Percentiles rank a stretch among this genome's conserved stretches.
phyloP scores from a whole-genome alignment of 2,329 filamentous ascomycete genomes.

The Sporothrix pallida region DNA sequence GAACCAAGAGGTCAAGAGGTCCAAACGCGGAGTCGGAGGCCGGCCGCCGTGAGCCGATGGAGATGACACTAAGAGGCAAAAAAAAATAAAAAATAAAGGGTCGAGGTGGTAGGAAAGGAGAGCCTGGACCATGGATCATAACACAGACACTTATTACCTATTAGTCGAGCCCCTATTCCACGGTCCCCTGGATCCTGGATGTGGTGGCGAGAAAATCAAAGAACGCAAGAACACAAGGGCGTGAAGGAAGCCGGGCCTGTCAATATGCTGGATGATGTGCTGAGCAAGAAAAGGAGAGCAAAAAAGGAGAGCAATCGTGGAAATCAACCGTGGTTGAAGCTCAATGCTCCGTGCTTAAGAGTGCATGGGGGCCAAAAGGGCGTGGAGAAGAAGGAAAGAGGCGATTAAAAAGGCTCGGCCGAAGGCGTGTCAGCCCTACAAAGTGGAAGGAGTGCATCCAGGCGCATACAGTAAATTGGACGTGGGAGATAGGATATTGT shows the following conservation, averaged over 20 bases:
- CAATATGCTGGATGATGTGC: not conserved
- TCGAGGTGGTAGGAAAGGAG: not conserved
- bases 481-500: not conserved
- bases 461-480: not conserved
- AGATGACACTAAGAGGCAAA: not conserved
- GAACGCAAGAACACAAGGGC: not conserved
- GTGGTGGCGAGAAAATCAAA: not conserved
- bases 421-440: constrained; percentile 11
- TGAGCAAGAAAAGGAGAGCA: not conserved
- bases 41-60: not conserved
- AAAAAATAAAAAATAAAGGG: not conserved
- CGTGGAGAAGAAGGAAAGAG: not conserved
- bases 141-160: not conserved
- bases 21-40: not conserved
- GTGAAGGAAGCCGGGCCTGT: not conserved
- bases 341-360: not conserved
- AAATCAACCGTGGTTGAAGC: not conserved
- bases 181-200: not conserved
- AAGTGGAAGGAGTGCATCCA: not conserved
- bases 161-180: not conserved
- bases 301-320: too few species aligned
- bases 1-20: not conserved
- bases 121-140: not conserved
- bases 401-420: not conserved
- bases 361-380: constrained; percentile 8